phyloP scores from a whole-genome alignment of 2,329 filamentous ascomycete species.

The Fonsecaea pedrosoi region DNA sequence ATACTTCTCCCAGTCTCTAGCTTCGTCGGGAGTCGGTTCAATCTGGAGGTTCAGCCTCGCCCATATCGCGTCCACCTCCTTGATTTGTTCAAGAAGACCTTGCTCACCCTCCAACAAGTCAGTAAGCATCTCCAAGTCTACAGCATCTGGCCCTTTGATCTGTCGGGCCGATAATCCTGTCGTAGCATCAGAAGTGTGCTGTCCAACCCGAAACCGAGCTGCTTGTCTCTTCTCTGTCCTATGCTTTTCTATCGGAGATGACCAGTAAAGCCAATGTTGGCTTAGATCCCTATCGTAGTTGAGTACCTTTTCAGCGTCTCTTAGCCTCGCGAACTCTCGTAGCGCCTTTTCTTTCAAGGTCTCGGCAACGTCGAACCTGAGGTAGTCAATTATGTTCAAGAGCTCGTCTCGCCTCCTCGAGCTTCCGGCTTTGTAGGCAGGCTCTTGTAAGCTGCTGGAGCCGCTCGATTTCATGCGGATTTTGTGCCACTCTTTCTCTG shows the following conservation, averaged over 20 bases:
- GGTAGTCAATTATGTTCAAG: slow-evolving; percentile 53
- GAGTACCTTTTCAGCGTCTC: slow-evolving; percentile 36
- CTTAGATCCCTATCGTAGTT: slow-evolving; percentile 47
- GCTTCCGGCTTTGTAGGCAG: slow-evolving; percentile 43
- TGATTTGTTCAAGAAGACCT: slow-evolving; percentile 40
- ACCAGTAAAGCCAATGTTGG: slow-evolving; percentile 40
- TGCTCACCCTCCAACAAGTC: slow-evolving; percentile 13
- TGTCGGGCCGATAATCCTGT: slow-evolving; percentile 18
- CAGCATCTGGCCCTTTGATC: not conserved
- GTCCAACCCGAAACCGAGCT: not conserved
- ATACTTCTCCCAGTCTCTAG: slow-evolving; percentile 29
- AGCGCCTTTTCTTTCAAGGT: slow-evolving; percentile 44
- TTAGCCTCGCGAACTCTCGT: slow-evolving; percentile 43
- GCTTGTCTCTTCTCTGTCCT: slow-evolving; percentile 10
- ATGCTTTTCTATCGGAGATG: slow-evolving; percentile 40
- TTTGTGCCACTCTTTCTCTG: slow-evolving; percentile 47
- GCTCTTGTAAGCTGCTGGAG: slow-evolving; percentile 4
- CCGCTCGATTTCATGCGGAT: slow-evolving; percentile 22
- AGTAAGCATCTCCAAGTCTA: not conserved
- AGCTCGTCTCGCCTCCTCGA: not conserved
- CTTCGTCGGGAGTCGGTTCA: not conserved
- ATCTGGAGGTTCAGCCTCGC: not conserved
- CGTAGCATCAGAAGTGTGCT: not conserved
- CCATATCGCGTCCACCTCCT: not conserved
- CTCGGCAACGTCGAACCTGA: slow-evolving; percentile 52